Conservation (phyloP, 257 asterid genomes). For the Cinchona pubescens region DNA sequence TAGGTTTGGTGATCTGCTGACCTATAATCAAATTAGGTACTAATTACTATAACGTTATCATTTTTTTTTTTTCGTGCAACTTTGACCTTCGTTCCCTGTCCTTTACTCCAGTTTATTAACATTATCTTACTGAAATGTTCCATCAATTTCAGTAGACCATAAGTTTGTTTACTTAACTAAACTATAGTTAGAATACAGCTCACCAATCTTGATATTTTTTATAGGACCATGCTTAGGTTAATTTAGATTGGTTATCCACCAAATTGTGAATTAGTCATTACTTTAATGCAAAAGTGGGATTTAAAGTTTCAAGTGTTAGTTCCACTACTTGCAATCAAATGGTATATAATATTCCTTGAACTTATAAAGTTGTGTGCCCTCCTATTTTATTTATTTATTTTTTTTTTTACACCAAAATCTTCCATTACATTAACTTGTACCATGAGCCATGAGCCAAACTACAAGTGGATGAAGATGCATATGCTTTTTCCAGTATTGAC, state of each 20-base stretch:
- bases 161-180: neutral
- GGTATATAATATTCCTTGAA: no score
- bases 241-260: constrained; percentile 11
- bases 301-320: neutral
- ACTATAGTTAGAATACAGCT: constrained; percentile 26
- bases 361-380: neutral
- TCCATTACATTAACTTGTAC: neutral
- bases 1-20: constrained; percentile 48
- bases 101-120: neutral
- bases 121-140: neutral
- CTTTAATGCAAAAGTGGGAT: neutral
- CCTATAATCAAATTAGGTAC: constrained; percentile 29
- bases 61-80: constrained; percentile 17
- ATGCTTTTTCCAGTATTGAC: neutral
- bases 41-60: no score
- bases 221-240: constrained; percentile 5
- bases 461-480: neutral
- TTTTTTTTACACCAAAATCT: neutral
- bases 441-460: neutral
- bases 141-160: constrained; percentile 13
- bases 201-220: constrained; percentile 28
- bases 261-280: constrained; percentile 19
- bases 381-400: no score
- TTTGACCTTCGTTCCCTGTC: constrained; percentile 29
- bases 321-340: constrained; percentile 4